Evolutionary conservation across 441 rosid species (phyloP).

Genomic region (Manihot esculenta): DNA sequence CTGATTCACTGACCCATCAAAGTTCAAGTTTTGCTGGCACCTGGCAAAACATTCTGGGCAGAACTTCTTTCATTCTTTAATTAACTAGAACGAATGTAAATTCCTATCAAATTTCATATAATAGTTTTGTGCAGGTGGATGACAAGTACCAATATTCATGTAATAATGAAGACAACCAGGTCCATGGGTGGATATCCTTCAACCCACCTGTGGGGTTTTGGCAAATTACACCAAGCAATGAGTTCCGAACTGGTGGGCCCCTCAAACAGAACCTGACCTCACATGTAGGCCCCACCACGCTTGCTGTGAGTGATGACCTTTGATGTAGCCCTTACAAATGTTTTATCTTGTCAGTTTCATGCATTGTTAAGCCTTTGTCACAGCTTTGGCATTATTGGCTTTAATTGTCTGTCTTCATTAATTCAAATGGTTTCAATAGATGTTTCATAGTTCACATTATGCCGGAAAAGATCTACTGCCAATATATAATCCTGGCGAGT

Average conservation of each 20-base stretch:
- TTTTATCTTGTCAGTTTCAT: conserved; percentile 5
- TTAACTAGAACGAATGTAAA: conserved; percentile 6
- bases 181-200: conserved; percentile 86
- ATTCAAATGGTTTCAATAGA: conserved; percentile 38
- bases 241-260: conserved; percentile 87
- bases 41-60: conserved; percentile 9
- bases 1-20: background rate
- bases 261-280: conserved; percentile 90
- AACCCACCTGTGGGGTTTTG: conserved; percentile 68
- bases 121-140: conserved; percentile 53
- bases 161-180: conserved; percentile 65
- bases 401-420: conserved; percentile 15
- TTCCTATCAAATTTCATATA: background rate
- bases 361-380: background rate
- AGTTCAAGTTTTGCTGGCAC: background rate
- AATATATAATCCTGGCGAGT: conserved; percentile 56
- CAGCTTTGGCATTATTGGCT: conserved; percentile 12
- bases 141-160: conserved; percentile 93
- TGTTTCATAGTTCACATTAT: conserved; percentile 87
- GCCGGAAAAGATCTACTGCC: conserved; percentile 73
- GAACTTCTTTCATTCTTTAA: conserved; percentile 12
- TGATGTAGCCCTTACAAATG: conserved; percentile 4
- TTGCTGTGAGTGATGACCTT: conserved; percentile 58
- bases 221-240: conserved; percentile 93
- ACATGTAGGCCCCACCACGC: conserved; percentile 87